Percentiles rank a stretch among this genome's conserved stretches.
Conservation (phyloP, 805 yeast genomes). For the Naumovozyma castellii region DNA sequence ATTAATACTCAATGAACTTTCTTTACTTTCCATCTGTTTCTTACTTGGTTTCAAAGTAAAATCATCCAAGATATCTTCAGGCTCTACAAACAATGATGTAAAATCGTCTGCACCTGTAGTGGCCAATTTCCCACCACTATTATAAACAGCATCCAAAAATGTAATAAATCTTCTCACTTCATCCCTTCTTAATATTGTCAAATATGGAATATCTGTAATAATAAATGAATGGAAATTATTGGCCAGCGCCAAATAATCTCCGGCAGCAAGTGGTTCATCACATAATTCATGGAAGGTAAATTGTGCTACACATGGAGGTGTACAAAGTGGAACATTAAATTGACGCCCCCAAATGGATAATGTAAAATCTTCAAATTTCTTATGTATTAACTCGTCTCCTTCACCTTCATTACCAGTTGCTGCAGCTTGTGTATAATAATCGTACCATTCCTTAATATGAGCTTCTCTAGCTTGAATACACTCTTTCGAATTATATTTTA, state of each 20-base stretch:
- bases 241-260: conserved; percentile 84
- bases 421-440: conserved; percentile 54
- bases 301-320: conserved; percentile 78
- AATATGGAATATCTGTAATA: conserved; percentile 86
- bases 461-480: conserved; percentile 41
- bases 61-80: conserved; percentile 42
- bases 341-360: conserved; percentile 83
- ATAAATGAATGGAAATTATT: conserved; percentile 64
- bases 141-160: conserved; percentile 91
- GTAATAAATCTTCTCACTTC: conserved; percentile 86
- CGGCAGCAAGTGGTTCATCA: conserved; percentile 83
- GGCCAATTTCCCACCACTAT: conserved; percentile 77
- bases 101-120: conserved; percentile 85
- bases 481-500: conserved; percentile 42
- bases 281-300: conserved; percentile 81
- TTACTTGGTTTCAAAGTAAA: conserved; percentile 24
- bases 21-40: conserved; percentile 11
- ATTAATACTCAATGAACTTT: conserved; percentile 24
- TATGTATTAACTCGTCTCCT: conserved; percentile 11
- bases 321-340: conserved; percentile 62
- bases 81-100: conserved; percentile 76
- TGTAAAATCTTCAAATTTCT: conserved; percentile 17
- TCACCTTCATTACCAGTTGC: conserved; percentile 17
- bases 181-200: conserved; percentile 71
- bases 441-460: conserved; percentile 73